phyloP scores from a whole-genome alignment of 495 filamentous ascomycete genomes.

The Penicillium ochrochloron region DNA sequence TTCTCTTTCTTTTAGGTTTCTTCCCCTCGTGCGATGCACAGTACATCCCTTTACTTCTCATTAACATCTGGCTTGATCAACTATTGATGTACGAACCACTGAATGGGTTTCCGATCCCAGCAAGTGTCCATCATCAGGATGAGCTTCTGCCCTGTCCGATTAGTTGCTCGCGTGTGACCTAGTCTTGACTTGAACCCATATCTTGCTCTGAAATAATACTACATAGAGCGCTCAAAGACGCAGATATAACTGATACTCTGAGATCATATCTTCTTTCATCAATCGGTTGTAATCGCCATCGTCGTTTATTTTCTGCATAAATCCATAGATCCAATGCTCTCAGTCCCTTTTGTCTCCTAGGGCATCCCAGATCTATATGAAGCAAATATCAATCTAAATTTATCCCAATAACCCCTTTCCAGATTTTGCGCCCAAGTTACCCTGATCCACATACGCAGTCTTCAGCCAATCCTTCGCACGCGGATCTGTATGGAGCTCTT shows the following conservation, averaged over 20 bases:
- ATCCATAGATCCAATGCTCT: neutral
- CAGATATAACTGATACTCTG: neutral
- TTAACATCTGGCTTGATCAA: neutral
- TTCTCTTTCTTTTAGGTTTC: neutral
- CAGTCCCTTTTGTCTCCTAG: neutral
- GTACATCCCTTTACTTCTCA: slow-evolving; percentile 9
- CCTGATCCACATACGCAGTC: slow-evolving; percentile 42
- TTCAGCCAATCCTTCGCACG: slow-evolving; percentile 40
- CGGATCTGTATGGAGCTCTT: slow-evolving; percentile 28
- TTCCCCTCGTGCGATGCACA: neutral
- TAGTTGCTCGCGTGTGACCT: neutral
- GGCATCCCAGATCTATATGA: neutral
- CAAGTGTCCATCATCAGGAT: neutral
- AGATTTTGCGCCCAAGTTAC: slow-evolving; percentile 47
- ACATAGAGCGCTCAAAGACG: neutral
- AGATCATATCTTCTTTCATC: neutral
- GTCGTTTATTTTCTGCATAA: neutral
- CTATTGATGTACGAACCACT: neutral
- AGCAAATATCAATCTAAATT: neutral
- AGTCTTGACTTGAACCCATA: neutral
- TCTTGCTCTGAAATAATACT: slow-evolving; percentile 1
- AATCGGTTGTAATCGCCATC: neutral
- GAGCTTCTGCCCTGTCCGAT: neutral
- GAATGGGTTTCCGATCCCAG: neutral
- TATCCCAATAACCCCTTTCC: slow-evolving; percentile 28